Conservation (phyloP, 805 yeast genomes). For the Ogataea nonfermentans region DNA sequence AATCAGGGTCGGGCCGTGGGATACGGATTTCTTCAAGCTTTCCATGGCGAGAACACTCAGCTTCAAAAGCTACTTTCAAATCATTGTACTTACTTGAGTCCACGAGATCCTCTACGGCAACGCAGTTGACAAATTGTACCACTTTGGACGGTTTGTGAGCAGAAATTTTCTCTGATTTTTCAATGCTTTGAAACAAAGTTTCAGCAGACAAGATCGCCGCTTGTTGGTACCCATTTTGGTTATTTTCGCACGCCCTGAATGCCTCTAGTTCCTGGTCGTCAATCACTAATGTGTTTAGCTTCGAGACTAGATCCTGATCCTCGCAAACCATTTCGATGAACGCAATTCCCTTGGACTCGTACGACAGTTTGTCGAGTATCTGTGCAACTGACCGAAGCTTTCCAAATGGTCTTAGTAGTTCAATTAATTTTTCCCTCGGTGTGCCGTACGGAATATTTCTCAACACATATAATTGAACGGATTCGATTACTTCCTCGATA, state of each 20-base stretch:
- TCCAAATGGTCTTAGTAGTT: slow-evolving; percentile 42
- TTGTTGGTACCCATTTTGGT: slow-evolving; percentile 24
- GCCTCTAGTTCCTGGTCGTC: slow-evolving; percentile 37
- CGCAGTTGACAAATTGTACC: slow-evolving; percentile 62
- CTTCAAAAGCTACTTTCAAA: slow-evolving; percentile 49
- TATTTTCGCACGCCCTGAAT: slow-evolving; percentile 39
- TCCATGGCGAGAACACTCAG: slow-evolving; percentile 52
- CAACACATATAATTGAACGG: slow-evolving; percentile 27
- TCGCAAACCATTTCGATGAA: slow-evolving; percentile 42
- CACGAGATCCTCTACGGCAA: slow-evolving; percentile 61
- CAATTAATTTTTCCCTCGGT: slow-evolving; percentile 43
- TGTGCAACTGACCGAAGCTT: slow-evolving; percentile 40
- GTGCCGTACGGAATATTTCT: slow-evolving; percentile 43
- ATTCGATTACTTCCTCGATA: slow-evolving; percentile 41
- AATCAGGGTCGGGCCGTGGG: slow-evolving; percentile 51
- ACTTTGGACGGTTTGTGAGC: slow-evolving; percentile 41
- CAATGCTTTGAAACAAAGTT: slow-evolving; percentile 17
- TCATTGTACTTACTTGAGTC: slow-evolving; percentile 48
- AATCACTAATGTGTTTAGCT: slow-evolving; percentile 36
- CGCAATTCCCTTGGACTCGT: slow-evolving; percentile 55
- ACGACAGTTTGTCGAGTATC: slow-evolving; percentile 46
- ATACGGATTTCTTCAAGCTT: slow-evolving; percentile 52
- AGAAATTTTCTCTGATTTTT: slow-evolving; percentile 13
- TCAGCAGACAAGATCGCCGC: slow-evolving; percentile 20
- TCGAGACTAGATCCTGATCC: slow-evolving; percentile 30